Conservation (phyloP, 1,139 yeast genomes). For the Maudiozyma humilis region DNA sequence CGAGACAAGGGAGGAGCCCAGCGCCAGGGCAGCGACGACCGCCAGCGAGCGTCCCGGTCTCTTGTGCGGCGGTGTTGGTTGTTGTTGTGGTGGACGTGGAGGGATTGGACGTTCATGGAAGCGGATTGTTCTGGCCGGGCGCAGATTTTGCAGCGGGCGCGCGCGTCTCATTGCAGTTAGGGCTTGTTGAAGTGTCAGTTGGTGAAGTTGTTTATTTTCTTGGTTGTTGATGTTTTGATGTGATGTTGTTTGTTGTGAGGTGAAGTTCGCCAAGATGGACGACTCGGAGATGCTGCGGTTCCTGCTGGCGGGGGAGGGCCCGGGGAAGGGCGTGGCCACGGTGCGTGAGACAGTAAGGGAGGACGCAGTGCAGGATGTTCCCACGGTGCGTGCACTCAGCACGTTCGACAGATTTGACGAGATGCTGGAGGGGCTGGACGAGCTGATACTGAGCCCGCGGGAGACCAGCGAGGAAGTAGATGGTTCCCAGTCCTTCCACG, state of each 20-base stretch:
- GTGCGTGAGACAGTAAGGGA: neutral
- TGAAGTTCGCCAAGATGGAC: neutral
- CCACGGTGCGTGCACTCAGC: too few relatives aligned
- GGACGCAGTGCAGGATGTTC: neutral
- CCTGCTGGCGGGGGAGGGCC: neutral
- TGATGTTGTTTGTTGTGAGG: conserved; percentile 5
- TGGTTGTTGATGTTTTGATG: conserved; percentile 10
- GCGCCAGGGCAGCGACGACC: conserved; percentile 30
- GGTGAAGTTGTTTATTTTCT: too few relatives aligned
- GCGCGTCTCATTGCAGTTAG: too few relatives aligned
- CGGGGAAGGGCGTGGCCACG: neutral
- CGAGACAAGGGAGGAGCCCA: conserved; percentile 44
- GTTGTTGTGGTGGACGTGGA: too few relatives aligned
- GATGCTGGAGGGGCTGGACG: conserved; percentile 6
- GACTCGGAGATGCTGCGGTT: neutral
- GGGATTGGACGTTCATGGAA: too few relatives aligned
- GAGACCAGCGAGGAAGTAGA: neutral
- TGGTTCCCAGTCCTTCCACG: neutral
- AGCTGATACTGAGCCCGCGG: conserved; percentile 1
- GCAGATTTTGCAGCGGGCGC: too few relatives aligned
- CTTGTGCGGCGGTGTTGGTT: too few relatives aligned
- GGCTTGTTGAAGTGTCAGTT: too few relatives aligned
- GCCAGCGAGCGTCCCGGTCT: conserved; percentile 15
- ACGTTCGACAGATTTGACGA: too few relatives aligned
- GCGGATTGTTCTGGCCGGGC: too few relatives aligned